These are phyloP conservation scores for Takakia lepidozioides DNA, from an alignment of 225 moss, liverwort and hornwort species.

Conservation along the genomic window DNA sequence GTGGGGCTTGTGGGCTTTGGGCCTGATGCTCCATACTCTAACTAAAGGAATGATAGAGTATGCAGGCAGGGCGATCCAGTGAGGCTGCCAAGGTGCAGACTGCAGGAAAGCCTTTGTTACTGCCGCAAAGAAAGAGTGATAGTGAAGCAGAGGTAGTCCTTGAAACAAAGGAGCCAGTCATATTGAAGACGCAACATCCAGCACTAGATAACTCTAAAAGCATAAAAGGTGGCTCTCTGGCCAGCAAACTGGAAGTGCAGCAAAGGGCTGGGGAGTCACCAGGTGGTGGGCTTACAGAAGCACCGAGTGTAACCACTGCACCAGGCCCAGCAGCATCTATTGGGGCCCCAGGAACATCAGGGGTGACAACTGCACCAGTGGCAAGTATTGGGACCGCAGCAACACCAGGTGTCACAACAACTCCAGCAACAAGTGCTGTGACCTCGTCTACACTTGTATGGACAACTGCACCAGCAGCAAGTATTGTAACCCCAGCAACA, in stretches of 20 bases:
- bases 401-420: no score
- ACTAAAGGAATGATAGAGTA: no score
- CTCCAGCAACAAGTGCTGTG: no score
- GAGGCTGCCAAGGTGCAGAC: conserved; percentile 13
- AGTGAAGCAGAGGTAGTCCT: conserved; percentile 4
- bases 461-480: no score
- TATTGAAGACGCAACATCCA: not conserved
- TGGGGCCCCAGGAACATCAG: not conserved
- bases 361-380: not conserved
- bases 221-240: not conserved
- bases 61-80: conserved; percentile 14
- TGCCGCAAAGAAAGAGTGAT: conserved; percentile 9
- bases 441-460: no score
- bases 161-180: conserved; percentile 1
- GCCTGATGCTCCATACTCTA: no score
- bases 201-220: not conserved
- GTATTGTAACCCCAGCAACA: not conserved
- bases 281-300: not conserved
- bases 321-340: not conserved
- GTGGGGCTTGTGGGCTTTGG: no score
- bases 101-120: conserved; percentile 18
- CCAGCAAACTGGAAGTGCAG: not conserved
- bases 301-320: not conserved
- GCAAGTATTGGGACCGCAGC: no score
- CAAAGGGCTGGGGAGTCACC: not conserved